Evolutionary conservation across 495 filamentous ascomycete genomes (phyloP).

Genomic region (Penicillium atrosanguineum): DNA sequence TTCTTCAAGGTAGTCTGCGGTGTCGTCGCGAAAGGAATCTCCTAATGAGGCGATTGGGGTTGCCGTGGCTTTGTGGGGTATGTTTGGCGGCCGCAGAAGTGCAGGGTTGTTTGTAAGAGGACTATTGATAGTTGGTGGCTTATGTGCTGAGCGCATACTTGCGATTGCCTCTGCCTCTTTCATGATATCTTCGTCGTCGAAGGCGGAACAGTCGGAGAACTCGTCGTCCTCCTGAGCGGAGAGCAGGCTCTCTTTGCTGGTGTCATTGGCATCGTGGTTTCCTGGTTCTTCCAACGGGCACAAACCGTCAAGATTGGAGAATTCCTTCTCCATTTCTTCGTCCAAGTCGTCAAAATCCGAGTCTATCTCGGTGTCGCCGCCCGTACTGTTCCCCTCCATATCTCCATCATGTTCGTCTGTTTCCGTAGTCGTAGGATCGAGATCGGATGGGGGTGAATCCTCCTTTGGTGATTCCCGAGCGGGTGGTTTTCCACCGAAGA

Average conservation of each 20-base stretch:
- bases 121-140: background rate
- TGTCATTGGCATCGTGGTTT: background rate
- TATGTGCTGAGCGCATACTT: conserved; percentile 3
- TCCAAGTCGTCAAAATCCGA: conserved; percentile 23
- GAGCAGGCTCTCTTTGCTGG: background rate
- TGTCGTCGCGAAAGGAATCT: conserved; percentile 45
- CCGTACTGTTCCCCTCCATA: conserved; percentile 11
- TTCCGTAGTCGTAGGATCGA: conserved; percentile 4
- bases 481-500: conserved; percentile 25
- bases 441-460: background rate
- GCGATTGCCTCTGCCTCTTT: conserved; percentile 23
- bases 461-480: background rate
- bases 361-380: conserved; percentile 23
- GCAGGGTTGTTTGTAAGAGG: background rate
- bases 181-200: conserved; percentile 36
- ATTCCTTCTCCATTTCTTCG: conserved; percentile 14
- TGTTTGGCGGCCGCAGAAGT: background rate
- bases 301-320: conserved; percentile 12
- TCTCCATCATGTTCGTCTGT: conserved; percentile 6
- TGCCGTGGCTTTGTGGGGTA: conserved; percentile 3
- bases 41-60: conserved; percentile 6
- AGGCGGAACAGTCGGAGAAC: conserved; percentile 43
- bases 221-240: conserved; percentile 31
- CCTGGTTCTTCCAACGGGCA: background rate
- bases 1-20: conserved; percentile 36